Percentiles rank a stretch among this genome's conserved stretches.
Conservation (phyloP, 805 yeast genomes). For the Kregervanrija delftensis region DNA sequence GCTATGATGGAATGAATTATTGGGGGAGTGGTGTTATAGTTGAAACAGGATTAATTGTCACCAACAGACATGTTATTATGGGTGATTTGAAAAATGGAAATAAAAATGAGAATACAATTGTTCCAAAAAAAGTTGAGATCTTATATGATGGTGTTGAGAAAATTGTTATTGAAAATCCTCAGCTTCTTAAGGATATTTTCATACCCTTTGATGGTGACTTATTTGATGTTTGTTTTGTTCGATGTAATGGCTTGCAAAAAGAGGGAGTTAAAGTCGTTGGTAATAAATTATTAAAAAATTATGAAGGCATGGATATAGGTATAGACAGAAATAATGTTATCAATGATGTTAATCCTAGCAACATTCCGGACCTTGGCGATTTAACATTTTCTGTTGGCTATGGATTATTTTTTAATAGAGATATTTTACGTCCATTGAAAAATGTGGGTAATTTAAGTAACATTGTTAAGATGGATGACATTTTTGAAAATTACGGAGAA, state of each 20-base stretch:
- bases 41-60: conserved; percentile 27
- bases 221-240: conserved; percentile 34
- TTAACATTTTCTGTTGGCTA: conserved; percentile 30
- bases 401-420: conserved; percentile 30
- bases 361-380: neutral
- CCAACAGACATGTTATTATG: conserved; percentile 35
- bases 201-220: conserved; percentile 24
- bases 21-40: conserved; percentile 42
- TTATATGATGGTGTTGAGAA: neutral
- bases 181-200: conserved; percentile 12
- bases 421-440: conserved; percentile 23
- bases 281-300: neutral
- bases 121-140: conserved; percentile 14
- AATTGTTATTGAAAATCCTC: conserved; percentile 5
- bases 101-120: neutral
- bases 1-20: conserved; percentile 7
- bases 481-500: conserved; percentile 5
- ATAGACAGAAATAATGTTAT: neutral
- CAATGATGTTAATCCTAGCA: neutral
- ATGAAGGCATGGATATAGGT: neutral
- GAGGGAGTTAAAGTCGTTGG: conserved; percentile 1
- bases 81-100: neutral
- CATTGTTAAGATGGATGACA: conserved; percentile 6
- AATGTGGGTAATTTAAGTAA: conserved; percentile 29
- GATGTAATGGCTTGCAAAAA: conserved; percentile 11